Base-by-base conservation (phyloP, 1,139 yeast species). In the Pneumocystis wakefieldiae region DNA sequence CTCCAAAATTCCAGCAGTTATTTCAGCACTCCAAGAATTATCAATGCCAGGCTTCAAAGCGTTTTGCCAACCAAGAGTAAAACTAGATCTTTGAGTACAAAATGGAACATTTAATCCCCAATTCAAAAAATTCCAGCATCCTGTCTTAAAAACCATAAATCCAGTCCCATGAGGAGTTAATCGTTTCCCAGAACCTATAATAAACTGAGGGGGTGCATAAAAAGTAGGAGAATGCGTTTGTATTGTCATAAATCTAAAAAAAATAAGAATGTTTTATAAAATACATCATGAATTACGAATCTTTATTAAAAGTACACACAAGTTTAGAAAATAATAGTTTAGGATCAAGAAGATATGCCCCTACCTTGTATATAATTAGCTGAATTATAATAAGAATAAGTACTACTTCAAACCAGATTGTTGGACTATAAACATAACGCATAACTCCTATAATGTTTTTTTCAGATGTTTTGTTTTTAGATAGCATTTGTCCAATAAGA, bases 151-250 rank as follows among this genome's bases (percentile, higher is more conserved):
- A 19, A 63, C 62, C 15, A 60, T 59, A 41, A 63, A 37, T 24
- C 61, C 57, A 15, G 59, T 59, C 1, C 62, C 64, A 6, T 62
- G 62, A n/a, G 57, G 58, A n/a, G 65, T 63, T 38, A 63, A 60
- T 35, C 59, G 59, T 10, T 59, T 60, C 5, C 65, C 65, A 37
- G 61, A 42, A 39, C 64, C 62, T 24, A 63, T 28, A 17, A 62
- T 59, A 10, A 63, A n/a, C 15, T 62, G 61, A 15, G 65, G 65
- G 8, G 65, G 65, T 28, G 55, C 55, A 48, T 48, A 24, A 48
- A 48, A 48, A 48, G 55, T 48, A 24, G 55, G 32, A 24, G 6
- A 48, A 12, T 48, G 55, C 14, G 55, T 24, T 48, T 48, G 55
- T 48, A 48, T 48, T 48, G 55, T 48, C 32, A 48, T 12, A 24